A percentile compares a stretch with the other conserved stretches of the same genome.
These are phyloP conservation scores for Thalia dealbata DNA, from an alignment of 176 grass and related monocot species.

Conservation along the genomic window DNA sequence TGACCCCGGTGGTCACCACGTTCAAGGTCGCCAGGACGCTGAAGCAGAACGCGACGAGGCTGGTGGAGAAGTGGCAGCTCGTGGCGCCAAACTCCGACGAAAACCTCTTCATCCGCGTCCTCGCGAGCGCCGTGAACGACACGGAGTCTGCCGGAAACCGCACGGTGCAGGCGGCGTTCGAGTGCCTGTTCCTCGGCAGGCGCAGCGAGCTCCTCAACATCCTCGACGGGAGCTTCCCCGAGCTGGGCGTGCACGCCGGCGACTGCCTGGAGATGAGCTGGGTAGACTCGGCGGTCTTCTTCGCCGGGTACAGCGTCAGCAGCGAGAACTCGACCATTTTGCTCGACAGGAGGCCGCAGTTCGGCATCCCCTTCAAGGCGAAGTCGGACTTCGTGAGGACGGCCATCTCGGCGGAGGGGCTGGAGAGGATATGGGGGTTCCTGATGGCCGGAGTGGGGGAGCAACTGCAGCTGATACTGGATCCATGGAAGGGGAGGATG, in stretches of 20 bases:
- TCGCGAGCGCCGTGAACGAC: not conserved
- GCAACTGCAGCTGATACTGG: constrained; percentile 25
- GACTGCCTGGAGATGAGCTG: constrained; percentile 57
- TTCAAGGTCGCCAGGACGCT: not conserved
- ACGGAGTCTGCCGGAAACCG: not conserved
- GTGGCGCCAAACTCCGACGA: not conserved
- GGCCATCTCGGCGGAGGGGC: constrained; percentile 24
- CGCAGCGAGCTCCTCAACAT: not conserved
- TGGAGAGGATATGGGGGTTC: constrained; percentile 30
- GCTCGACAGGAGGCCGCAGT: constrained; percentile 26
- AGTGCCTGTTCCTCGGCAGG: not conserved
- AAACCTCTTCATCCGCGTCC: not conserved
- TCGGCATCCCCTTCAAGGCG: constrained; percentile 27
- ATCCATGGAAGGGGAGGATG: constrained; percentile 43
- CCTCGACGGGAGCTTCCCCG: constrained; percentile 27
- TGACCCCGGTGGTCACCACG: not conserved
- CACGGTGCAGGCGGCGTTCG: not conserved
- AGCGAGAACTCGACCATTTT: constrained; percentile 25
- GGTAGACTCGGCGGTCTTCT: constrained; percentile 35
- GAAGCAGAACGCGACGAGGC: not conserved
- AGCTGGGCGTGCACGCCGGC: constrained; percentile 19
- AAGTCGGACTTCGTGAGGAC: constrained; percentile 49
- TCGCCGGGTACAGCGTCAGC: constrained; percentile 30
- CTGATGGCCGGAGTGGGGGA: constrained; percentile 15
- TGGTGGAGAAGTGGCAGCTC: not conserved